Evolutionary conservation across 1,284 basidiomycete species (phyloP), one percentile per base, ranked within the genome.

Genomic region (Papiliotrema nemorosa): DNA sequence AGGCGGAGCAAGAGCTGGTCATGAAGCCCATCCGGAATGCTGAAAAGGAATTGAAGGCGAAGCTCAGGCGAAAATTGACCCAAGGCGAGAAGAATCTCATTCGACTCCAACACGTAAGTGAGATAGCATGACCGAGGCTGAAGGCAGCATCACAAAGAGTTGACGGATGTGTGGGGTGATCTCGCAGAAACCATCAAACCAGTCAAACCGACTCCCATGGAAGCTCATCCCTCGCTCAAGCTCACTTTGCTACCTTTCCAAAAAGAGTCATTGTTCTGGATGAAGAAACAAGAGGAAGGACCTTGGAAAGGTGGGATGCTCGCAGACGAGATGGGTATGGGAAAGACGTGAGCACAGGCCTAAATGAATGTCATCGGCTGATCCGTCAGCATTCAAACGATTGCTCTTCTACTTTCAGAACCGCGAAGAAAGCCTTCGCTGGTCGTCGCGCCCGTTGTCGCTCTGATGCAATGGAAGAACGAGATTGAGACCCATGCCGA

Each of bases 401-500:
- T 98, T 45, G 82, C 91, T 2, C 79, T 98, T 29, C 80, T 98
- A 33, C 82, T 94, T 2, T 85, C 86, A 0, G 72, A 75, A 48
- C 73, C 72, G 0, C 75, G 81, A 42, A 76, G 80, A 57, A 87
- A 83, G 69, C 91, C 91, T 0, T 93, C 90, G 52, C 81, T 98
- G 9, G 90, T 98, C 20, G 81, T 98, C 29, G 94, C 94, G 82
- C 90, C 90, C 2, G 96, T 92, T 2, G 94, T 97, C 43, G 96
- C 96, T 22, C 84, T 99, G 58, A 93, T 98, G 85, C 94, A 99
- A 77, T 98, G 96, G 96, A 84, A 85, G 61, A 91, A 94, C 70
- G 96, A 99, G 73, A 91, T 98, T 51, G 83, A 84, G 33, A 76
- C 84, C 0, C 88, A 90, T 62, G 87, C 89, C 0, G 81, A 85